Base-by-base conservation (phyloP, 2,329 filamentous ascomycete genomes). In the Aspergillus awamori region DNA sequence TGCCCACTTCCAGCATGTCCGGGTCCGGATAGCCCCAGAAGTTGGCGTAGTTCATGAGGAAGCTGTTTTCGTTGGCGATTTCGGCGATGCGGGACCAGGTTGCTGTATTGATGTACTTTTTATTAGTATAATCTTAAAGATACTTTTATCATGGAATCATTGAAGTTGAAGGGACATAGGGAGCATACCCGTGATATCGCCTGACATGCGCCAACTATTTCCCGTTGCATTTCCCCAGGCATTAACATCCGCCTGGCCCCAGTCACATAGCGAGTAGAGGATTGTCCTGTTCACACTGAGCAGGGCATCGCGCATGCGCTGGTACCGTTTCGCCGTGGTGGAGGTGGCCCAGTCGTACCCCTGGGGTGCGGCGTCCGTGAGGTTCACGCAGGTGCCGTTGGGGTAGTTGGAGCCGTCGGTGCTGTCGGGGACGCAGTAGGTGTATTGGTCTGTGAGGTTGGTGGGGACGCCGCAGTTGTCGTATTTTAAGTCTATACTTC, bases 11-110 rank as follows among this genome's bases (percentile, higher is more conserved):
- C 5, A 72, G 76, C 77, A 84, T 83, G 57, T 84, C 82, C 10
- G 77, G 75, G 63, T 86, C 83, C 4, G 80, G 81, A 64, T 81
- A 80, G 10, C 81, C 80, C 72, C 80, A 83, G 63, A 84, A 85
- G 33, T 79, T 71, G 28, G 76, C 77, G 4, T 73, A 70, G 57
- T 83, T 75, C 61, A 79, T 70, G 53, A 76, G 68, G 67, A 84
- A 82, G 28, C 76, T 77, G n/a, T 81, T 82, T 33, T 81, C 75
- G 67, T 84, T 84, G 28, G 83, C 66, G 56, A 85, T 83, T 56
- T 76, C 72, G 3, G 74, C 63, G 43, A 78, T 72, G 6, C 68
- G 67, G 8, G 61, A 8, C 72, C 74, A 74, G 6, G 68, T 26
- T 8, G 55, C 58, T 61, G 20, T 20, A 20, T 20, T 20, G 20